Evolutionary conservation across 2,329 filamentous ascomycete genomes (phyloP).

Genomic region (Nigrospora sphaerica): DNA sequence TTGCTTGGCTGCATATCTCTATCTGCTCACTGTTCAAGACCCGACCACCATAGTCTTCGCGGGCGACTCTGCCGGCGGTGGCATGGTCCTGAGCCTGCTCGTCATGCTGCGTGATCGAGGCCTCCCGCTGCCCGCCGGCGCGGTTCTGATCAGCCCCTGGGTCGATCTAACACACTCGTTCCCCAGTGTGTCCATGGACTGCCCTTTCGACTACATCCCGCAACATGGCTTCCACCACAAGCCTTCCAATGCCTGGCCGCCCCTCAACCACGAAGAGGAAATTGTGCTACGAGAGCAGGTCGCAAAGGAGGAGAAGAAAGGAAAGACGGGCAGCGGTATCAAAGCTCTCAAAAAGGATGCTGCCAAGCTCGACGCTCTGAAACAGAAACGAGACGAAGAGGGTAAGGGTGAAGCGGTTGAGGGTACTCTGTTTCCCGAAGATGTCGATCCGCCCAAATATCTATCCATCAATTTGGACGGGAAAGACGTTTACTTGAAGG

Average conservation of each 20-base stretch:
- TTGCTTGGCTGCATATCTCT: conserved; percentile 80
- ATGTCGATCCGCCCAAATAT: conserved; percentile 1
- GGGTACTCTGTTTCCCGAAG: conserved; percentile 1
- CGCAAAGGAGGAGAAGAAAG: conserved; percentile 29
- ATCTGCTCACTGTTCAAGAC: conserved; percentile 68
- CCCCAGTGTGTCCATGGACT: conserved; percentile 72
- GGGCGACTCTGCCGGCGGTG: conserved; percentile 88
- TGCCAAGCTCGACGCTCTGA: conserved; percentile 5
- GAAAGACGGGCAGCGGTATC: conserved; percentile 23
- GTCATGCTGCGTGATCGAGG: conserved; percentile 76
- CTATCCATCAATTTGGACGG: conserved; percentile 67
- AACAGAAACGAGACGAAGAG: neutral
- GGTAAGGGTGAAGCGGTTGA: conserved; percentile 1
- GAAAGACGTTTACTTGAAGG: conserved; percentile 65
- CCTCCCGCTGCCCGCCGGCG: conserved; percentile 79
- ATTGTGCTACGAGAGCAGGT: conserved; percentile 43
- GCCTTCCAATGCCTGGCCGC: conserved; percentile 87
- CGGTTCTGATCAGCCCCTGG: conserved; percentile 89
- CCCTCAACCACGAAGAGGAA: conserved; percentile 73
- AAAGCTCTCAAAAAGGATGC: conserved; percentile 12
- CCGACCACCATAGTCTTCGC: conserved; percentile 79
- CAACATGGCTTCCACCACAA: conserved; percentile 82
- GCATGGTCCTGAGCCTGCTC: conserved; percentile 77
- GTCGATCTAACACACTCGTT: conserved; percentile 94
- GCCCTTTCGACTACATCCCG: conserved; percentile 81